These are phyloP conservation scores for Neoboletus magnificus DNA, from an alignment of 768 basidiomycete species.

Conservation along the genomic window DNA sequence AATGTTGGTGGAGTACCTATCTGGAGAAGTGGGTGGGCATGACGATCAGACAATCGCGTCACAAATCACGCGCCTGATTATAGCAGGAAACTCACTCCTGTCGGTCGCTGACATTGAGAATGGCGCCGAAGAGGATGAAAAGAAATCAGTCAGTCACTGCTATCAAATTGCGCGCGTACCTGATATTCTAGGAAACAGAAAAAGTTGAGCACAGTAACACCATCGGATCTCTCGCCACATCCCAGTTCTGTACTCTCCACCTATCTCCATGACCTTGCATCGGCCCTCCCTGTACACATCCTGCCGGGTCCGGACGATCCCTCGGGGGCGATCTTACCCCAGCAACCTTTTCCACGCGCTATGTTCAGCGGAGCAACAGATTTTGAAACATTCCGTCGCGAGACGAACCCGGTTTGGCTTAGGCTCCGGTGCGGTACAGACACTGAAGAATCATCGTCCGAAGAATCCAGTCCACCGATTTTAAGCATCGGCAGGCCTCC, in stretches of 20 bases:
- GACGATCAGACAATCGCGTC: conserved; percentile 63
- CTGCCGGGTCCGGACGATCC: conserved; percentile 89
- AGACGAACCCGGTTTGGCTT: conserved; percentile 90
- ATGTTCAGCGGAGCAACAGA: conserved; percentile 72
- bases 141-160: conserved; percentile 50
- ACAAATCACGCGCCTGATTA: conserved; percentile 78
- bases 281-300: conserved; percentile 79
- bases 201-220: conserved; percentile 58
- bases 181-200: conserved; percentile 42
- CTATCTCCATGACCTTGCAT: conserved; percentile 71
- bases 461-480: not conserved
- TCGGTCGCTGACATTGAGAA: conserved; percentile 37
- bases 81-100: conserved; percentile 87
- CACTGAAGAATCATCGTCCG: conserved; percentile 20
- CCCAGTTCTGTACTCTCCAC: conserved; percentile 69
- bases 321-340: conserved; percentile 84
- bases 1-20: conserved; percentile 86
- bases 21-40: conserved; percentile 74
- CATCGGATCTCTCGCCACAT: conserved; percentile 61
- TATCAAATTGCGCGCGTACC: not conserved
- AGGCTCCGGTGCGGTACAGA: conserved; percentile 50
- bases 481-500: conserved; percentile 13
- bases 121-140: conserved; percentile 42
- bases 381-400: conserved; percentile 64
- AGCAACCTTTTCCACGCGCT: conserved; percentile 87